Conservation (phyloP, 352 stramenopile species). For the Phytophthora pistaciae region DNA sequence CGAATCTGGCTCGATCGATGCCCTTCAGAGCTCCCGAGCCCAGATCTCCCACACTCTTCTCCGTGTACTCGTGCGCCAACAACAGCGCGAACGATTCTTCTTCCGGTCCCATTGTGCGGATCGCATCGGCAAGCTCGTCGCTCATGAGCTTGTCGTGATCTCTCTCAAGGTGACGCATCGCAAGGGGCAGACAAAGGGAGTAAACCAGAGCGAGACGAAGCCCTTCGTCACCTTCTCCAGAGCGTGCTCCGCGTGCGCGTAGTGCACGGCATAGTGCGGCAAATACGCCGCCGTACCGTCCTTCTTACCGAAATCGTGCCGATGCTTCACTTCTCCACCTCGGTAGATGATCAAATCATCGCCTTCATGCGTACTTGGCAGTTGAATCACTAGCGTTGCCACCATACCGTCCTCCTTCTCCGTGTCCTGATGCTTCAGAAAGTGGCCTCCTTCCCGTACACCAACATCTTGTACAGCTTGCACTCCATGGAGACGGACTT, state of each 20-base stretch:
- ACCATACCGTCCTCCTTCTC: conserved; percentile 1
- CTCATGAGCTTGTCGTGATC: background rate
- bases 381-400: background rate
- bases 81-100: background rate
- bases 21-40: background rate
- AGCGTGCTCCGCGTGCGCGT: background rate
- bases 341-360: background rate
- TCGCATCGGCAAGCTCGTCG: background rate
- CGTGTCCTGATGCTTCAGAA: background rate
- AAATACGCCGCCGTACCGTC: background rate
- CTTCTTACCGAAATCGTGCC: background rate
- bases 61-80: background rate
- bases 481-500: background rate
- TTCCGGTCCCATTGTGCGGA: background rate
- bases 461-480: conserved; percentile 2
- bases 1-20: background rate
- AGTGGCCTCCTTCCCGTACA: conserved; percentile 1
- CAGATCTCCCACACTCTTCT: background rate
- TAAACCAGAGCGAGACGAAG: background rate
- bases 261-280: background rate
- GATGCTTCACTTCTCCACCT: background rate
- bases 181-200: background rate
- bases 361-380: background rate
- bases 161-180: background rate
- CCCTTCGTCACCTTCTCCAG: background rate